Conservation (phyloP, 176 grass and related monocot genomes). For the Oryza meridionalis region DNA sequence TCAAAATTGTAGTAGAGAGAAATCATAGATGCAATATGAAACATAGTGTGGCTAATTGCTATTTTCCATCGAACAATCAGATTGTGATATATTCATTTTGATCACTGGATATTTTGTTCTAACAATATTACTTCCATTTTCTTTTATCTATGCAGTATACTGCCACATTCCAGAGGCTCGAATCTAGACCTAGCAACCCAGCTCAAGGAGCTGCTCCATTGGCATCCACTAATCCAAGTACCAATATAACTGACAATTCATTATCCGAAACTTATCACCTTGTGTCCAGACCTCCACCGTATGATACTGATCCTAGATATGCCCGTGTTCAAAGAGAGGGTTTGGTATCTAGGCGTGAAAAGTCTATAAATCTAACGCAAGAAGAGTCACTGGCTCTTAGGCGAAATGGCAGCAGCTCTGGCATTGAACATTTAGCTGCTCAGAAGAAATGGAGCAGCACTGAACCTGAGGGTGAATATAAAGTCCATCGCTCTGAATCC, state of each 20-base stretch:
- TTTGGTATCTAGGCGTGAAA: slow-evolving; percentile 87
- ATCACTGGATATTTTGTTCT: neutral
- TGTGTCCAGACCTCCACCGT: slow-evolving; percentile 74
- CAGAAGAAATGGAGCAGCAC: slow-evolving; percentile 68
- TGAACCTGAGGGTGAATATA: slow-evolving; percentile 64
- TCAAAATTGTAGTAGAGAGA: neutral
- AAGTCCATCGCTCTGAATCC: slow-evolving; percentile 65
- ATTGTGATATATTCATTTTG: neutral
- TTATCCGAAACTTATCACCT: slow-evolving; percentile 71
- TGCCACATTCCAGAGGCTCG: slow-evolving; percentile 76
- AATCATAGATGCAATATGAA: neutral
- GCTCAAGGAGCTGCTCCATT: slow-evolving; percentile 56
- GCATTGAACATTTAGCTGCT: slow-evolving; percentile 59
- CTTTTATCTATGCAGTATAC: slow-evolving; percentile 61
- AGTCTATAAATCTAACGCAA: slow-evolving; percentile 73
- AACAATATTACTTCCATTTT: slow-evolving; percentile 1
- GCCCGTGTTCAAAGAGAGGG: slow-evolving; percentile 71
- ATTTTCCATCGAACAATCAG: neutral
- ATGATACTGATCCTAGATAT: slow-evolving; percentile 73
- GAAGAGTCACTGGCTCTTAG: slow-evolving; percentile 67
- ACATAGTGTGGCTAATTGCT: neutral
- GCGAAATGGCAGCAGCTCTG: slow-evolving; percentile 83
- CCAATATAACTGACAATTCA: slow-evolving; percentile 48
- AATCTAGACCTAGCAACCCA: slow-evolving; percentile 60
- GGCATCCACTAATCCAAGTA: slow-evolving; percentile 44